Evolutionary conservation across 1,284 basidiomycete species (phyloP).

Genomic region (Pholiota adiposa): DNA sequence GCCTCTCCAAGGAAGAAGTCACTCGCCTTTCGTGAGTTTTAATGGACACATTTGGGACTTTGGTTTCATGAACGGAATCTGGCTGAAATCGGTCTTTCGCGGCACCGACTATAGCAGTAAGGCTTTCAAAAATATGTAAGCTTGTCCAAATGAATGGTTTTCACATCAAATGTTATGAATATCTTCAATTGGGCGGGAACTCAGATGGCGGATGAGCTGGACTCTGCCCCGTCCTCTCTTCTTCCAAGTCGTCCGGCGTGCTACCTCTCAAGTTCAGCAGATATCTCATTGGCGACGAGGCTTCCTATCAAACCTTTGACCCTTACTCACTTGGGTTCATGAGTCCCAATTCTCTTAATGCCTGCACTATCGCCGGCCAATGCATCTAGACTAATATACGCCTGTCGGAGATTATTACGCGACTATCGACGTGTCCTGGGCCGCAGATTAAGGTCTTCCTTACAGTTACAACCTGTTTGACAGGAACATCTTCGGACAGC

Average conservation of each 20-base stretch:
- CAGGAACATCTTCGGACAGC: neutral
- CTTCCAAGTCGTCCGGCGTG: neutral
- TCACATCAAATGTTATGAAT: neutral
- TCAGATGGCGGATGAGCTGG: no score
- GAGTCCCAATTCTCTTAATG: neutral
- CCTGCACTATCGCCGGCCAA: neutral
- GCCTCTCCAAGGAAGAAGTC: no score
- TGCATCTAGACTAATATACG: neutral
- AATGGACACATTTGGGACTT: no score
- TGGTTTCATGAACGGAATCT: no score
- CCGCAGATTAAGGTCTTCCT: neutral
- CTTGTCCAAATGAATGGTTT: no score
- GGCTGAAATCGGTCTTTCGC: no score
- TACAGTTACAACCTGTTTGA: neutral
- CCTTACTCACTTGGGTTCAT: neutral
- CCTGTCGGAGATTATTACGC: neutral
- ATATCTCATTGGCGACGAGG: neutral
- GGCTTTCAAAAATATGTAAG: no score
- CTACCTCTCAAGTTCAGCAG: neutral
- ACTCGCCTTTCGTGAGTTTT: no score
- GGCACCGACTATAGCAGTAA: no score
- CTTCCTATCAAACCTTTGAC: neutral
- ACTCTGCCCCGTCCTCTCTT: neutral
- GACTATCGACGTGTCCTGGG: neutral
- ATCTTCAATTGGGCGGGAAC: neutral